Evolutionary conservation across 805 yeast species (phyloP).

Genomic region (Zygoascus bituminiphila): DNA sequence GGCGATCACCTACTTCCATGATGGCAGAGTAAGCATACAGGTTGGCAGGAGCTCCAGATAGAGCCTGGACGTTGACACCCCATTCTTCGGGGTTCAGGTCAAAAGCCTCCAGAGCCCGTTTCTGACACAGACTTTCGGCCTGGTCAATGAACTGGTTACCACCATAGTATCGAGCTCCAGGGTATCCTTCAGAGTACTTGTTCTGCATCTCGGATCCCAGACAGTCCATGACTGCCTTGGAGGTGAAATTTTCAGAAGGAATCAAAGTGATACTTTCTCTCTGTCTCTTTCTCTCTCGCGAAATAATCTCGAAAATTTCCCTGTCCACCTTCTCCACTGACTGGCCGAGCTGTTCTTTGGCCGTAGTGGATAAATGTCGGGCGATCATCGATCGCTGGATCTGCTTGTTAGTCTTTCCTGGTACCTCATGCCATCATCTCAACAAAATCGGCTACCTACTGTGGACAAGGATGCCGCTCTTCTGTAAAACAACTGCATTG

Average conservation of each 20-base stretch:
- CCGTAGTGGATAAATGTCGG: background rate
- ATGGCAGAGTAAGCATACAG: constrained; percentile 86
- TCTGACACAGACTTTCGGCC: constrained; percentile 84
- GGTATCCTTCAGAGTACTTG: constrained; percentile 97
- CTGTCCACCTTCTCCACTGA: constrained; percentile 45
- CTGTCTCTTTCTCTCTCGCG: constrained; percentile 75
- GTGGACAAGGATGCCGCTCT: background rate
- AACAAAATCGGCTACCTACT: background rate
- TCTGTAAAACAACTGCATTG: background rate
- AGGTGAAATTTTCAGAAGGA: constrained; percentile 94
- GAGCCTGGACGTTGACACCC: constrained; percentile 97
- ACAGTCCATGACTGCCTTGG: constrained; percentile 88
- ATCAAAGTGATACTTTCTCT: constrained; percentile 85
- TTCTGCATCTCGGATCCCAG: constrained; percentile 95
- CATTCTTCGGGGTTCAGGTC: constrained; percentile 66
- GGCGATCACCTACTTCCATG: constrained; percentile 80
- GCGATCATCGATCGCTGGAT: background rate
- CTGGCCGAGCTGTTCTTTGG: constrained; percentile 11
- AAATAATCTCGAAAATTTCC: constrained; percentile 72
- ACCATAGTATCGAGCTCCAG: constrained; percentile 96
- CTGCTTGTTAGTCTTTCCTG: background rate
- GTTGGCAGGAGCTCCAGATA: constrained; percentile 96
- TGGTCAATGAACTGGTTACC: constrained; percentile 93
- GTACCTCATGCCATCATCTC: background rate
- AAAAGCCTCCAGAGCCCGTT: constrained; percentile 83